A percentile compares a stretch with the other conserved stretches of the same genome.
Evolutionary conservation across 768 basidiomycete genomes (phyloP).

Genomic region (Cubamyces sp.): DNA sequence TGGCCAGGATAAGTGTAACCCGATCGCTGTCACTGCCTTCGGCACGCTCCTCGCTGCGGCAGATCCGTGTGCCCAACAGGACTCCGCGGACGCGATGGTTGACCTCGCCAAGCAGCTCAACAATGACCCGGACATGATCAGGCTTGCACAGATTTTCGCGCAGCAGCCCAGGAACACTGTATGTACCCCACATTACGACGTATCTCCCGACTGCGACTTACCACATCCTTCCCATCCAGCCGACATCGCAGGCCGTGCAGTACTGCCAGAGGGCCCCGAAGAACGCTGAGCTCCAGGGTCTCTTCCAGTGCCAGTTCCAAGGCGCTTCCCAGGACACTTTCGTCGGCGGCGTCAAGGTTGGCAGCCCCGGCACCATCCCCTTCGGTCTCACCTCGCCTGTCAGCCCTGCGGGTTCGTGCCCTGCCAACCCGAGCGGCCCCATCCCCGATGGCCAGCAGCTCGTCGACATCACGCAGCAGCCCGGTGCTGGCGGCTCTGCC

Average conservation of each 20-base stretch:
- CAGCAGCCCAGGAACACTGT: slow-evolving; percentile 64
- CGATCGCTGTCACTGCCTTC: slow-evolving; percentile 57
- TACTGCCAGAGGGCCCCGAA: slow-evolving; percentile 57
- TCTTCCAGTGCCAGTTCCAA: slow-evolving; percentile 63
- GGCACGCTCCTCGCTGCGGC: slow-evolving; percentile 57
- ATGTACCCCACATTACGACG: slow-evolving; percentile 19
- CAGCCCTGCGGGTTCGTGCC: slow-evolving; percentile 55
- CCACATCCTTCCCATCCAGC: background rate
- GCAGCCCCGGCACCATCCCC: slow-evolving; percentile 54
- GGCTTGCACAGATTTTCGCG: slow-evolving; percentile 52
- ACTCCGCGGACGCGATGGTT: slow-evolving; percentile 53
- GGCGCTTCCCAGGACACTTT: slow-evolving; percentile 49
- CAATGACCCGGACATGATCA: slow-evolving; percentile 51
- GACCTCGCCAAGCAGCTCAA: slow-evolving; percentile 51
- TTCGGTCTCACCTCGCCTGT: slow-evolving; percentile 46
- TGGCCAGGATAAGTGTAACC: slow-evolving; percentile 58
- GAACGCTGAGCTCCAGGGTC: slow-evolving; percentile 55
- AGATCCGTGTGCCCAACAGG: slow-evolving; percentile 45
- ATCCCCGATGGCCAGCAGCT: slow-evolving; percentile 53
- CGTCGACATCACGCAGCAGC: slow-evolving; percentile 24
- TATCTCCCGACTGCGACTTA: background rate
- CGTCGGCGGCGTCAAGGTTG: slow-evolving; percentile 47
- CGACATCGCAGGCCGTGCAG: slow-evolving; percentile 38
- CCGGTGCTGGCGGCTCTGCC: background rate
- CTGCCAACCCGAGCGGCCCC: slow-evolving; percentile 50